Base-by-base conservation (phyloP, 441 rosid species). In the Adansonia grandidieri region DNA sequence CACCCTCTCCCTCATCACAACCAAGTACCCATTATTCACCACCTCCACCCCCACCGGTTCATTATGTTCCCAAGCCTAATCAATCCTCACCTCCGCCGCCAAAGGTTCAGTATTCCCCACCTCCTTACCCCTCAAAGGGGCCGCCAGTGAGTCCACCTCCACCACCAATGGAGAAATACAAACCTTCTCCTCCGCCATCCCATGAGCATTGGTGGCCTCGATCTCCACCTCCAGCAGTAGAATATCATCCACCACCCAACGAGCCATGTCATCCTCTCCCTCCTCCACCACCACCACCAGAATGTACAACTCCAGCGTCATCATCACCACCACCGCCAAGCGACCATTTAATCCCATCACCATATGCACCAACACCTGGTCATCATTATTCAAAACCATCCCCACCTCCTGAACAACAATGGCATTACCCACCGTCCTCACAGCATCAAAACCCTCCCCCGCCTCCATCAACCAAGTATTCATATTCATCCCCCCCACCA, bases 61-160 rank as follows among this genome's bases (percentile, higher is more conserved):
- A 80, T 56, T 88, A 80, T 67, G 71, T 79, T 0, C 73, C 79
- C 0, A 69, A 67, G 11, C 82, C 84, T 37, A 56, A 17, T 32
- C 65, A 72, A 54, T 37, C 42, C 42, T 75, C 73, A 60, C 72
- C 85, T 8, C 77, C 88, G 0, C 84, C 89, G 47, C 86, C 88
- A 0, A 62, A 60, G 71, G 81, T 71, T 24, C 77, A 73, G 71
- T 73, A 80, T 75, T 60, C 10, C 47, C 67, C 84, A 37, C 88
- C 90, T 77, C 79, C 22, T 24, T 61, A 24, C 28, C 40, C 71
- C 2, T 66, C 71, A 44, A 42, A 20, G 7, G 71, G 71, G 32
- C 51, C 19, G 22, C 77, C 67, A 11, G 71, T 45, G 3, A 44
- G 79, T 5, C 80, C 86, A 64, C 87, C 92, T 0, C 91, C 94